phyloP scores from a whole-genome alignment of 345 rosid species.

The Citrus australasica region DNA sequence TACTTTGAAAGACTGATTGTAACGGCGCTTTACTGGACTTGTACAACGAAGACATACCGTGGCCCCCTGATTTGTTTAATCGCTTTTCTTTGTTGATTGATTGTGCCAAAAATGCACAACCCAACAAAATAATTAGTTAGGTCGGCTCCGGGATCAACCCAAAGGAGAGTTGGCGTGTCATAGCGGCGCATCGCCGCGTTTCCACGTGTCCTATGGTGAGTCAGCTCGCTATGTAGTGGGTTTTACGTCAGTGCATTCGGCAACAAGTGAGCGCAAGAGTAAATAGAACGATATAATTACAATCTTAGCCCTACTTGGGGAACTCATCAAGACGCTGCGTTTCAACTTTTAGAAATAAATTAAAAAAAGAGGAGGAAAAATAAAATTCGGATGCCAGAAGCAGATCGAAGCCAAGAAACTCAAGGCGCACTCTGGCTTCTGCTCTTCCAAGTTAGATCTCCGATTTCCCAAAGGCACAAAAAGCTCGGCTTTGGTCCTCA shows the following conservation, averaged over 20 bases:
- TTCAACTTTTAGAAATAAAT: neutral
- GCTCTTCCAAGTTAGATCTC: neutral
- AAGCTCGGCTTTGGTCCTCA: neutral
- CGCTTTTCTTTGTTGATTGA: no score
- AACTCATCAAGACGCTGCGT: neutral
- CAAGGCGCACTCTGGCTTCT: neutral
- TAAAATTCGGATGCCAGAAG: neutral
- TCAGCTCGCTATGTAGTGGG: neutral
- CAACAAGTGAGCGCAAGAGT: neutral
- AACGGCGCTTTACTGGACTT: neutral
- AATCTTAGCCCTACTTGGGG: no score
- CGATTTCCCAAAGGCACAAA: neutral
- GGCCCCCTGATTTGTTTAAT: neutral
- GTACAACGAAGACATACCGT: neutral
- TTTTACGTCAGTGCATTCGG: neutral
- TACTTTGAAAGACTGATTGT: neutral
- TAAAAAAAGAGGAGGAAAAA: no score
- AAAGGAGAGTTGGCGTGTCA: neutral
- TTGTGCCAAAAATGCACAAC: no score
- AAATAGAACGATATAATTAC: no score
- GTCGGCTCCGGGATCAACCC: neutral
- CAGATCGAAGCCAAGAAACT: conserved; percentile 2
- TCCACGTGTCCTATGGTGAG: neutral
- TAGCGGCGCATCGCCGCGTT: conserved; percentile 12
- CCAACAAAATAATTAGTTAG: neutral